phyloP scores from a whole-genome alignment of 345 rosid species.

The Brassica juncea region DNA sequence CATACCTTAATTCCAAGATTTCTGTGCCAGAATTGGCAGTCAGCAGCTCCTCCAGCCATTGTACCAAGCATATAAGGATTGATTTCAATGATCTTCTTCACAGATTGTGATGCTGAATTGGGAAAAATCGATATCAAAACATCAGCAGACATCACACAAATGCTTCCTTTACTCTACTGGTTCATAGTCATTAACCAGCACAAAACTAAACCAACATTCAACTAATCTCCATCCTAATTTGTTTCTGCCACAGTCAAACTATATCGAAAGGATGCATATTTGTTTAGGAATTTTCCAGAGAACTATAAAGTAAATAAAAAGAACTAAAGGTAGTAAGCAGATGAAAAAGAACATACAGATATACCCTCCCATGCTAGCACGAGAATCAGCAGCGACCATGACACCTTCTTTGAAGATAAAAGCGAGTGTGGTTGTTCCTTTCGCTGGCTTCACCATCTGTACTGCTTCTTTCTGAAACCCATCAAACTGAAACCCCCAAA shows the following conservation, averaged over 20 bases:
- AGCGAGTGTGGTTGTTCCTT: conserved; percentile 97
- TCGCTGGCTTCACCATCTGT: conserved; percentile 91
- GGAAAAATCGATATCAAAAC: neutral
- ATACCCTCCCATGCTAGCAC: conserved; percentile 99
- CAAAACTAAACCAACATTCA: conserved; percentile 3
- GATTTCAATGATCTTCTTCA: conserved; percentile 92
- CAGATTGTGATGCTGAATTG: conserved; percentile 76
- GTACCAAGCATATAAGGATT: conserved; percentile 95
- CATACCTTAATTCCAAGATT: conserved; percentile 88
- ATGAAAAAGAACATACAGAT: conserved; percentile 60
- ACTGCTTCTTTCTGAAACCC: conserved; percentile 81
- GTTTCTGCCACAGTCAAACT: neutral
- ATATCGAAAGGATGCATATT: neutral
- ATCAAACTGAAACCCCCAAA: conserved; percentile 66
- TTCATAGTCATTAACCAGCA: conserved; percentile 4
- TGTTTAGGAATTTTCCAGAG: neutral
- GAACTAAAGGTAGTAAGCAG: neutral
- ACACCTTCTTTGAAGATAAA: conserved; percentile 94
- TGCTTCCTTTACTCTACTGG: neutral
- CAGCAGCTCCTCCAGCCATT: conserved; percentile 99
- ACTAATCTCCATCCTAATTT: conserved; percentile 10
- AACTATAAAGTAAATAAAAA: neutral
- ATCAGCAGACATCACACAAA: conserved; percentile 16
- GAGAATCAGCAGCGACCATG: conserved; percentile 98
- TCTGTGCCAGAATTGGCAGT: conserved; percentile 96